phyloP scores from a whole-genome alignment of 1,284 basidiomycete genomes.

The Austroboletus rostrupii region DNA sequence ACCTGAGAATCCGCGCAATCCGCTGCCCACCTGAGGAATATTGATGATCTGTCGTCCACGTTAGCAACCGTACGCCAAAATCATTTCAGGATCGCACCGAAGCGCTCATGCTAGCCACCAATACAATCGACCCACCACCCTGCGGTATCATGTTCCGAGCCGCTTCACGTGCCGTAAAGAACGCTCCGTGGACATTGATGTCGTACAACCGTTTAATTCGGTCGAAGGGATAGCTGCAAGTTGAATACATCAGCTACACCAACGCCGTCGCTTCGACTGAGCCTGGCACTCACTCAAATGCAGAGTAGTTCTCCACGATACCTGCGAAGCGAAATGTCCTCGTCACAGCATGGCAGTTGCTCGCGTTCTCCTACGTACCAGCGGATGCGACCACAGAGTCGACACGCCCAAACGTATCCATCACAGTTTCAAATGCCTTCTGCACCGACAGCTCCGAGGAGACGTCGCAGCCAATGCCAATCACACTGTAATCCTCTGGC shows the following conservation, averaged over 20 bases:
- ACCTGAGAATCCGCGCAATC: neutral
- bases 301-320: constrained; percentile 89
- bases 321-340: constrained; percentile 39
- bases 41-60: constrained; percentile 71
- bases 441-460: constrained; percentile 79
- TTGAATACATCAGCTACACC: constrained; percentile 3
- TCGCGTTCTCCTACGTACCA: constrained; percentile 45
- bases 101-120: constrained; percentile 90
- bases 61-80: constrained; percentile 6
- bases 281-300: constrained; percentile 61
- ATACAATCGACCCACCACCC: constrained; percentile 78
- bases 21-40: constrained; percentile 61
- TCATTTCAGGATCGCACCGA: constrained; percentile 20
- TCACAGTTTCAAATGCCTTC: constrained; percentile 63
- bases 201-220: constrained; percentile 82
- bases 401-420: constrained; percentile 76
- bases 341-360: neutral
- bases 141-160: constrained; percentile 76
- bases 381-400: constrained; percentile 88
- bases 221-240: constrained; percentile 73
- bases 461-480: constrained; percentile 87
- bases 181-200: constrained; percentile 91
- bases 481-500: constrained; percentile 61
- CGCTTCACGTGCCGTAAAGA: constrained; percentile 92
- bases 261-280: neutral